Percentiles rank a stretch among this genome's conserved stretches.
Evolutionary conservation across 495 filamentous ascomycete species (phyloP).

Genomic region (Entonaema liquescens): DNA sequence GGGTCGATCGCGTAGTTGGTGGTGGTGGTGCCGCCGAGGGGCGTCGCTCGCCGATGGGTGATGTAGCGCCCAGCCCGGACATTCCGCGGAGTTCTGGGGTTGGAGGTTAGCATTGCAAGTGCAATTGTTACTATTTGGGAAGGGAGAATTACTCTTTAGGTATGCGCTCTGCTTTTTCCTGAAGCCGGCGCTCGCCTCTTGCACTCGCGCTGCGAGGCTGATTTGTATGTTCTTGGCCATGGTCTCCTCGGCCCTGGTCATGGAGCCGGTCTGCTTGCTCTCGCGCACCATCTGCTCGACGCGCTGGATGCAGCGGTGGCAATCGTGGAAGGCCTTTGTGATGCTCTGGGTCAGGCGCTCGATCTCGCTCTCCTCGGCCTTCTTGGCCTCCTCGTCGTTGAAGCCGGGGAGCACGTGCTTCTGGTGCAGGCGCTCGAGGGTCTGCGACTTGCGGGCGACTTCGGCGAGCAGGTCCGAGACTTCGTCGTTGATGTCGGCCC

Average conservation of each 20-base stretch:
- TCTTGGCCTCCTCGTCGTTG: slow-evolving; percentile 89
- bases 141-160: slow-evolving; percentile 74
- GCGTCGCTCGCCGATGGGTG: slow-evolving; percentile 60
- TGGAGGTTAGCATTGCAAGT: slow-evolving; percentile 8
- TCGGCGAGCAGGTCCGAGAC: slow-evolving; percentile 83
- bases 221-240: slow-evolving; percentile 98
- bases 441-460: slow-evolving; percentile 81
- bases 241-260: slow-evolving; percentile 84
- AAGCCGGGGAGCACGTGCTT: slow-evolving; percentile 97
- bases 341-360: slow-evolving; percentile 90
- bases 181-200: slow-evolving; percentile 92
- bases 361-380: slow-evolving; percentile 84
- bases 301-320: slow-evolving; percentile 84
- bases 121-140: not conserved
- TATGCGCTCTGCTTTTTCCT: slow-evolving; percentile 97
- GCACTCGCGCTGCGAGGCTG: slow-evolving; percentile 83
- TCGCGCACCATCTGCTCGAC: slow-evolving; percentile 87
- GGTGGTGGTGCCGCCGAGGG: slow-evolving; percentile 58
- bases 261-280: slow-evolving; percentile 68
- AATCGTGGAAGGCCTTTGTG: slow-evolving; percentile 86
- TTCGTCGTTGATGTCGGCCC: slow-evolving; percentile 95
- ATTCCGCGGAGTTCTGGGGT: slow-evolving; percentile 82
- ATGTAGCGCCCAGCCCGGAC: slow-evolving; percentile 54
- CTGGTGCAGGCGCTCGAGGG: slow-evolving; percentile 90
- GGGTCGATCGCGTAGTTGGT: slow-evolving; percentile 76